Base-by-base conservation (phyloP, 768 basidiomycete species). In the Lactifluus subvellereus region DNA sequence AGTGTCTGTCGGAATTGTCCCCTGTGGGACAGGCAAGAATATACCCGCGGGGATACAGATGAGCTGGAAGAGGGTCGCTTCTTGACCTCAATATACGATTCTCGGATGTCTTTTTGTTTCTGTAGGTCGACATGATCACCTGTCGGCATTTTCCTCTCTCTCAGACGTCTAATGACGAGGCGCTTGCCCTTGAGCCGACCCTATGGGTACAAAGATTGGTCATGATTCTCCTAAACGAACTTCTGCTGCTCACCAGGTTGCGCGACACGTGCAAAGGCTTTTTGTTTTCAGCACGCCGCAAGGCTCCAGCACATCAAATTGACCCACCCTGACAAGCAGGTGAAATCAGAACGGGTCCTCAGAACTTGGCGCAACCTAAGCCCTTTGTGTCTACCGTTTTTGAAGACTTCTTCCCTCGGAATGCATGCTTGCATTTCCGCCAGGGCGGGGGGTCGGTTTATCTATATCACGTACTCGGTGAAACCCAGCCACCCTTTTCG, bases 261-360 rank as follows among this genome's bases (percentile, higher is more conserved):
- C 59, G 54, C 48, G 40, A 54, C 63, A 64, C 63, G 63, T 64
- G 63, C 48, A 20, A 45, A 37, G 13, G 20, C 48, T 10, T 64
- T 64, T 64, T 54, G 53, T 64, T 56, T 60, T 49, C 58, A 37
- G 58, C 55, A 32, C 63, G 63, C 63, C 63, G 63, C 63, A 60
- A 55, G 62, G 62, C 62, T 64, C 59, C 48, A 60, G 63, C 62
- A 64, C 63, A 54, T 60, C 63, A 64, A 64, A 64, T 64, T 64
- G 60, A 54, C 48, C 59, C 58, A 54, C 60, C 48, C 30, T 60
- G 58, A 60, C 63, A 64, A 35, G 54, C 33, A 51, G 32, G 57
- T 56, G 59, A 53, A 47, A 64, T 64, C 58, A 64, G 63, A 64
- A 64, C 33, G 54, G 49, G 49, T 27, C 40, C 20, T 50, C 58